Evolutionary conservation across 2,329 filamentous ascomycete genomes (phyloP).

Genomic region (Fusarium albidum): DNA sequence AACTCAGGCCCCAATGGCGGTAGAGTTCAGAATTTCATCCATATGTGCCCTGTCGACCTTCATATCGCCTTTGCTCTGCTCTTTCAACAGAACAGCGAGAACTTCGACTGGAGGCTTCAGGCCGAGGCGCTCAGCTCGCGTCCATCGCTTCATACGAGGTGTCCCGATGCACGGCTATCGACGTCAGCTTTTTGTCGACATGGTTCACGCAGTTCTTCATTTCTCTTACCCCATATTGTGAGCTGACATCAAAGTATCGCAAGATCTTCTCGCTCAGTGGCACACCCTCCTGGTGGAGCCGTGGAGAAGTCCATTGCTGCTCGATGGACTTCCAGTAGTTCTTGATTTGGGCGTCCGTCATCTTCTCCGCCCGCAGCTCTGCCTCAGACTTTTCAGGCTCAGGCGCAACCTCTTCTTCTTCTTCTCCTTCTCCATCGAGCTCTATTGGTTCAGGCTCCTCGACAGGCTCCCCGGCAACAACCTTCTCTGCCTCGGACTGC

Average conservation of each 20-base stretch:
- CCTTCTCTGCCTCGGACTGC: conserved; percentile 27
- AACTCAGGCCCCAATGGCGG: conserved; percentile 49
- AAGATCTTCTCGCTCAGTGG: conserved; percentile 83
- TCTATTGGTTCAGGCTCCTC: conserved; percentile 28
- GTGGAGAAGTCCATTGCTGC: conserved; percentile 68
- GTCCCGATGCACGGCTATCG: conserved; percentile 87
- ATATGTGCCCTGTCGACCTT: conserved; percentile 75
- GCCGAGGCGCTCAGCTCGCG: conserved; percentile 81
- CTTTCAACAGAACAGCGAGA: conserved; percentile 80
- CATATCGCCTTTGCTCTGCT: conserved; percentile 64
- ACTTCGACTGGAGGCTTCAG: conserved; percentile 92
- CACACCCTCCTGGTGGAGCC: conserved; percentile 81
- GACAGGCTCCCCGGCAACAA: conserved; percentile 24
- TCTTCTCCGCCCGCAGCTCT: conserved; percentile 67
- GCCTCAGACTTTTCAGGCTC: conserved; percentile 56
- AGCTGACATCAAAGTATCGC: conserved; percentile 90
- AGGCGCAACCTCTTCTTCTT: conserved; percentile 34
- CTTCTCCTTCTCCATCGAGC: conserved; percentile 38
- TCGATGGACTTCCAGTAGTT: conserved; percentile 83
- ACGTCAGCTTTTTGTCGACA: conserved; percentile 20
- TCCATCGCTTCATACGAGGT: conserved; percentile 83
- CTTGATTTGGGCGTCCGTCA: conserved; percentile 74
- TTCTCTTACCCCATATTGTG: conserved; percentile 88
- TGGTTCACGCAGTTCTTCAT: neutral
- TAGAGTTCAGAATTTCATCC: conserved; percentile 69